phyloP scores from a whole-genome alignment of 345 rosid species.

The Corchorus olitorius region DNA sequence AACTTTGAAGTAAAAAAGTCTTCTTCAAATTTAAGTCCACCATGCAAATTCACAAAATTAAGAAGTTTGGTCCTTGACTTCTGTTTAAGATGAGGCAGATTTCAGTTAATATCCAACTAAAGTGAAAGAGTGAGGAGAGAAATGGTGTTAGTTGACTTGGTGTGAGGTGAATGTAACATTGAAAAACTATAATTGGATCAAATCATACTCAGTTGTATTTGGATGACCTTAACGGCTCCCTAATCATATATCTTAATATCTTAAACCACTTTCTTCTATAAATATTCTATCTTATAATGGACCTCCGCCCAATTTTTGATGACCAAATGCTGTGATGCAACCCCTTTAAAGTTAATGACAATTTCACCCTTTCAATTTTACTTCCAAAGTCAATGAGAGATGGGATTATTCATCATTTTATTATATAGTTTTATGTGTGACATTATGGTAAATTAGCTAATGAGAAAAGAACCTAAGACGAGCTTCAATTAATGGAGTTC shows the following conservation, averaged over 20 bases:
- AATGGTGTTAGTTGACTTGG: neutral
- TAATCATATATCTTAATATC: neutral
- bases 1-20: neutral
- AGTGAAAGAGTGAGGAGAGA: neutral
- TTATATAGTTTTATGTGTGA: neutral
- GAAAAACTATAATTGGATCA: neutral
- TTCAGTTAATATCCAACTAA: conserved; percentile 3
- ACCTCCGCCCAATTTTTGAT: conserved; percentile 13
- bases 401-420: neutral
- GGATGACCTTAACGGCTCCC: conserved; percentile 11
- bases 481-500: neutral
- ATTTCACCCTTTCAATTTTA: neutral
- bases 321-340: conserved; percentile 15
- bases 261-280: neutral
- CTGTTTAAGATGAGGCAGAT: neutral
- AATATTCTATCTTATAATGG: neutral
- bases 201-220: conserved; percentile 15
- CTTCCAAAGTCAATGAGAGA: neutral
- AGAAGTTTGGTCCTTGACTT: neutral
- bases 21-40: neutral
- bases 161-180: neutral
- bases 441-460: conserved; percentile 5
- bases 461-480: conserved; percentile 23
- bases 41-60: too few species aligned
- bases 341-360: neutral